Evolutionary conservation across 306 rosid genomes (phyloP), one percentile per base, ranked within the genome.

Genomic region (Bauhinia variegata): DNA sequence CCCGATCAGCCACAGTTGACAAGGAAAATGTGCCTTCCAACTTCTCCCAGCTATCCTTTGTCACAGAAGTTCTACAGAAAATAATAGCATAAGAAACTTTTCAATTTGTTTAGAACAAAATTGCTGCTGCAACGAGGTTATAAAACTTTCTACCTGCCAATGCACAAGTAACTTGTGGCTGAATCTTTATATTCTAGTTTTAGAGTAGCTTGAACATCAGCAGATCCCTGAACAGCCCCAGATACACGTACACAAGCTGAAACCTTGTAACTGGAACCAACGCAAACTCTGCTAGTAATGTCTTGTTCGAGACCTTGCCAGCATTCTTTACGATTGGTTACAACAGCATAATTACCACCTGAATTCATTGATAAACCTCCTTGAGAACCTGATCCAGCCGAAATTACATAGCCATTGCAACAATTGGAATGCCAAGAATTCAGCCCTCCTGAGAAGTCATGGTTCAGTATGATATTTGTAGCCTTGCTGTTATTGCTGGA

Each of bases 291-390:
- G 36, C 57, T 44, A 3, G 97, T 95, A 64, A 95, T 88, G 43
- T 90, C 95, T 79, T 90, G 99, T 79, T 86, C 99, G 61, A 85
- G 83, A 32, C 99, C 99, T 74, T 95, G 99, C 99, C 99, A 95
- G 73, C 89, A 68, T 80, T 90, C 95, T 18, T 75, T 83, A 28
- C 97, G 85, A 53, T 88, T 57, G 0, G 82, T 74, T 16, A 87
- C 89, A 75, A 90, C 92, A 36, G 82, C 96, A 74, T 82, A 82
- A 43, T 72, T 83, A 34, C 72, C 67, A 18, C 46, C 64, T 1
- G 58, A 63, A 44, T 47, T 73, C 54, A 54, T 59, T 14, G 73
- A 65, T 36, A 41, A 18, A 51, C 70, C 89, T 38, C 75, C 72
- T 33, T 54, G 75, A 80, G 72, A 18, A 33, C 72, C 82, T 34